Evolutionary conservation across 345 rosid species (phyloP).

Genomic region (Populus deltoides): DNA sequence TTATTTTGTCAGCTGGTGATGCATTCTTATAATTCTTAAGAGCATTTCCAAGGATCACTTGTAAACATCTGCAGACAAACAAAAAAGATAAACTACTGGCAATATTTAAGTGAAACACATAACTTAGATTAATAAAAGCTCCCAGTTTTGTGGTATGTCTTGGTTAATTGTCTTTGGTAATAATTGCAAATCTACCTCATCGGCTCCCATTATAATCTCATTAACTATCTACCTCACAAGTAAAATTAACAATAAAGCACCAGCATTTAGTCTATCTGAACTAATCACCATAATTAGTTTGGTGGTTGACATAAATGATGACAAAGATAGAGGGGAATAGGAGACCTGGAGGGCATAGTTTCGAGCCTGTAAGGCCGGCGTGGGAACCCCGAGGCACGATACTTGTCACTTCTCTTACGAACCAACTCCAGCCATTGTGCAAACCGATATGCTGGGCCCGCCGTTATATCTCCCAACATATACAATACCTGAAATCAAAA

Average conservation of each 20-base stretch:
- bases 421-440: conserved; percentile 96
- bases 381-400: conserved; percentile 85
- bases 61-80: not conserved
- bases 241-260: not conserved
- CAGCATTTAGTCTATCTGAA: not conserved
- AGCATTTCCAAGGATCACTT: not conserved
- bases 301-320: not conserved
- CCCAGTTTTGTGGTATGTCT: not conserved
- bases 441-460: conserved; percentile 79
- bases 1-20: not conserved
- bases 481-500: conserved; percentile 66
- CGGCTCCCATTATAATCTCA: not conserved
- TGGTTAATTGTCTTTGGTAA: not conserved
- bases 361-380: conserved; percentile 52
- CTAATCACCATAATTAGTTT: not conserved
- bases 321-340: not conserved
- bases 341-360: conserved; percentile 45
- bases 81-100: not conserved
- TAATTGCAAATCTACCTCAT: not conserved
- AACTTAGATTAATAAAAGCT: not conserved
- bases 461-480: conserved; percentile 95
- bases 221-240: not conserved
- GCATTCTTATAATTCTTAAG: not conserved
- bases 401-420: conserved; percentile 81
- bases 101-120: not conserved